A percentile compares a stretch with the other conserved stretches of the same genome.
Conservation (phyloP, 2,329 filamentous ascomycete genomes). For the Hymenoscyphus fructigenus region DNA sequence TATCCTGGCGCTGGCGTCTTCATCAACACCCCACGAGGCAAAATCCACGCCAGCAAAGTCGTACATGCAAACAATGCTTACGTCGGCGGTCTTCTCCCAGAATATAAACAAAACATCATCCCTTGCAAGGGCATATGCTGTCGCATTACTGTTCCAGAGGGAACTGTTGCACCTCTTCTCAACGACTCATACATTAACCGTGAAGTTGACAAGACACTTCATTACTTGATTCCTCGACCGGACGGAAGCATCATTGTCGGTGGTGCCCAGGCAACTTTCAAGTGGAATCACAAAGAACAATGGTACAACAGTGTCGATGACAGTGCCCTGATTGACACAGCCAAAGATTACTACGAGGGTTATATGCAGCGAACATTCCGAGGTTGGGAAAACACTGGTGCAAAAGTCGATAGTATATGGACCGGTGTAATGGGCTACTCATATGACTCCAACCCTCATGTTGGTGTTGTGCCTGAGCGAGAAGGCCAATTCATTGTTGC, state of each 20-base stretch:
- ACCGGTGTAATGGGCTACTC: constrained; percentile 43
- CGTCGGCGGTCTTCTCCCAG: constrained; percentile 52
- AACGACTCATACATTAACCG: constrained; percentile 12
- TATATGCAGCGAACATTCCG: constrained; percentile 50
- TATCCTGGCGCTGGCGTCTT: constrained; percentile 24
- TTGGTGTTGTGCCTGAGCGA: constrained; percentile 44
- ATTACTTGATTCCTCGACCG: constrained; percentile 37
- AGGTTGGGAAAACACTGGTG: constrained; percentile 48
- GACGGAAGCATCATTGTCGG: constrained; percentile 40
- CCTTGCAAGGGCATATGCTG: constrained; percentile 46
- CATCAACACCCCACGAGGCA: constrained; percentile 54
- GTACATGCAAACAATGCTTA: constrained; percentile 68
- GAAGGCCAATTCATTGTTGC: constrained; percentile 45
- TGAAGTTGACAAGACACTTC: constrained; percentile 56
- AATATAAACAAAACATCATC: constrained; percentile 52
- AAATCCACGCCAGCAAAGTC: constrained; percentile 51
- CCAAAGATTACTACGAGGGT: constrained; percentile 45
- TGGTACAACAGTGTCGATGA: constrained; percentile 51
- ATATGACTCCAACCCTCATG: constrained; percentile 43
- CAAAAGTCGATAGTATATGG: constrained; percentile 35
- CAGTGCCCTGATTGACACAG: constrained; percentile 42
- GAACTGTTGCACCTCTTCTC: not conserved
- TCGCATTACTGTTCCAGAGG: constrained; percentile 23
- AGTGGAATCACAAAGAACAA: constrained; percentile 24
- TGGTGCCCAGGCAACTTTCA: constrained; percentile 41